Conservation (phyloP, 1,139 yeast species). For the Pichia sp. region DNA sequence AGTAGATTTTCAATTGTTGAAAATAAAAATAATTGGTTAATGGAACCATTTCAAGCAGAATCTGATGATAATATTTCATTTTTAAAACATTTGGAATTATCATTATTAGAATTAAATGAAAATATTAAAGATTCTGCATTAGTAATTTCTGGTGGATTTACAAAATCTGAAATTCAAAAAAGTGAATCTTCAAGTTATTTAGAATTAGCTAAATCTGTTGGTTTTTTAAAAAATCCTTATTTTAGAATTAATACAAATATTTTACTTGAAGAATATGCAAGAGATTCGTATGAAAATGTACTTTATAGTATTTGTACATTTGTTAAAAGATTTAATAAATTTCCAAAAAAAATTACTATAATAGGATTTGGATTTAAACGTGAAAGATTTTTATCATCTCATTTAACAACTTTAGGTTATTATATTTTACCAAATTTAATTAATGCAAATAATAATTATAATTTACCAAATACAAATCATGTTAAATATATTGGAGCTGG, state of each 20-base stretch:
- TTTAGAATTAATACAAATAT: constrained; percentile 18
- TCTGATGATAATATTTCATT: constrained; percentile 65
- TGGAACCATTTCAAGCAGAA: constrained; percentile 61
- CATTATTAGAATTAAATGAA: constrained; percentile 32
- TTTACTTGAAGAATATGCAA: constrained; percentile 59
- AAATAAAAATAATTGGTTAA: constrained; percentile 47
- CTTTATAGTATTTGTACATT: constrained; percentile 56
- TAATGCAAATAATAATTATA: neutral
- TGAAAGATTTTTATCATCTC: constrained; percentile 49
- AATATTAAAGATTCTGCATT: constrained; percentile 31
- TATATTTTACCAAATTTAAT: constrained; percentile 9
- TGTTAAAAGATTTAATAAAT: constrained; percentile 39
- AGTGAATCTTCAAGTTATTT: constrained; percentile 56
- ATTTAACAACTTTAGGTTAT: constrained; percentile 42
- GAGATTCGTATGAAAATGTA: constrained; percentile 78
- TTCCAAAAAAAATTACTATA: constrained; percentile 50
- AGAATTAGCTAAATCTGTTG: constrained; percentile 8
- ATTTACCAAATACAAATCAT: constrained; percentile 15
- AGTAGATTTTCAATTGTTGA: constrained; percentile 31
- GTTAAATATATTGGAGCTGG: constrained; percentile 54
- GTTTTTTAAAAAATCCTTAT: constrained; percentile 12
- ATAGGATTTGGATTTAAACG: constrained; percentile 74
- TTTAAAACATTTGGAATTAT: constrained; percentile 49
- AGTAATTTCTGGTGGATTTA: constrained; percentile 69
- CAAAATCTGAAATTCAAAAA: constrained; percentile 39